Percentiles rank a stretch among this genome's conserved stretches.
These are phyloP conservation scores for Colletotrichum noveboracense DNA, from an alignment of 2,329 filamentous ascomycete species.

Conservation along the genomic window DNA sequence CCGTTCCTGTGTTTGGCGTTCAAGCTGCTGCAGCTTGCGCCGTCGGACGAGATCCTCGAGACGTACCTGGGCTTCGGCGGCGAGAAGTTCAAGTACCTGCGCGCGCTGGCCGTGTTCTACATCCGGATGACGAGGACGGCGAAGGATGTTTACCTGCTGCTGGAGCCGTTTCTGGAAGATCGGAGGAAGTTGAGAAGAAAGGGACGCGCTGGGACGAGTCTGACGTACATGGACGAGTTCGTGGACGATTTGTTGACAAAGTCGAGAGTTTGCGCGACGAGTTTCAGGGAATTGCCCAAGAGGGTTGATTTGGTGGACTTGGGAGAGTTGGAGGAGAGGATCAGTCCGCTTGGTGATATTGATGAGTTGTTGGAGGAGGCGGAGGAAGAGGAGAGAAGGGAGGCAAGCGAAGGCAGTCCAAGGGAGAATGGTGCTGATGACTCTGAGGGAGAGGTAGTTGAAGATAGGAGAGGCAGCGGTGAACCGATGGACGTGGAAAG, in stretches of 20 bases:
- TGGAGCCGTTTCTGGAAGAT: slow-evolving; percentile 87
- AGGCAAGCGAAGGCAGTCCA: slow-evolving; percentile 32
- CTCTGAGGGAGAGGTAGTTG: slow-evolving; percentile 45
- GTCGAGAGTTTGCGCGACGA: slow-evolving; percentile 89
- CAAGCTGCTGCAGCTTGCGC: slow-evolving; percentile 89
- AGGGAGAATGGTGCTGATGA: slow-evolving; percentile 30
- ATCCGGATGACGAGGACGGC: slow-evolving; percentile 85
- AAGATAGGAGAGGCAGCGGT: slow-evolving; percentile 20
- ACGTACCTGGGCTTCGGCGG: slow-evolving; percentile 82
- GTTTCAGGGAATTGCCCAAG: slow-evolving; percentile 87
- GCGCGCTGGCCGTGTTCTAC: slow-evolving; percentile 90
- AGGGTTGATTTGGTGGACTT: slow-evolving; percentile 86
- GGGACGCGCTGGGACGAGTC: slow-evolving; percentile 72
- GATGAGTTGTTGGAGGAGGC: slow-evolving; percentile 73
- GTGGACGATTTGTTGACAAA: slow-evolving; percentile 90
- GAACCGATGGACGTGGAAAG: slow-evolving; percentile 42
- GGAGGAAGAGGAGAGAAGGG: slow-evolving; percentile 48
- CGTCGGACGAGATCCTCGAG: slow-evolving; percentile 76
- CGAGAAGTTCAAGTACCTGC: slow-evolving; percentile 83
- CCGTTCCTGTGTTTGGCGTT: slow-evolving; percentile 94
- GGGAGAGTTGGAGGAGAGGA: slow-evolving; percentile 83
- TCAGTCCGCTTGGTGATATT: slow-evolving; percentile 82
- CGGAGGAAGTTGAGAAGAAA: slow-evolving; percentile 81
- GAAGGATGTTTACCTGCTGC: slow-evolving; percentile 76
- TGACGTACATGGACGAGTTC: slow-evolving; percentile 91